phyloP scores from a whole-genome alignment of 345 rosid genomes.

The Sonneratia caseolaris region DNA sequence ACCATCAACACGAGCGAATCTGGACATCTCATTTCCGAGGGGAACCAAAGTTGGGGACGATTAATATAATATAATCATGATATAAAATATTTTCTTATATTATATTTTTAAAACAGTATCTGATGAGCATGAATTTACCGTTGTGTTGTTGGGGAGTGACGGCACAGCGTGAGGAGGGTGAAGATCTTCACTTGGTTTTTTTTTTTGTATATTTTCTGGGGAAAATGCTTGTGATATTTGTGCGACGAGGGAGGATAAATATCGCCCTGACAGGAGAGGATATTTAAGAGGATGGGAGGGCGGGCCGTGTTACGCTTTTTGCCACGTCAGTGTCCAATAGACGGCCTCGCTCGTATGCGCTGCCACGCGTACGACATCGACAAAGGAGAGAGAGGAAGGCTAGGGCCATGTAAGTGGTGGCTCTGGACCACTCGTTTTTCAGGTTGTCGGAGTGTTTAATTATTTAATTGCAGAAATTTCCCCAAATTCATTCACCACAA shows the following conservation, averaged over 20 bases:
- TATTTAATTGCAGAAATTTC: background rate
- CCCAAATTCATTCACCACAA: background rate
- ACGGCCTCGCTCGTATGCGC: background rate
- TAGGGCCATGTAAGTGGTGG: too few species aligned
- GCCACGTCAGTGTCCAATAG: constrained; percentile 4
- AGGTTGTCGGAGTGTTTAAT: background rate
- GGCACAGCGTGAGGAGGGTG: background rate
- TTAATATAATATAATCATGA: too few species aligned
- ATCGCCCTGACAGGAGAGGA: background rate
- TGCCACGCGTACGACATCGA: constrained; percentile 4
- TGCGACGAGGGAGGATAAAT: background rate
- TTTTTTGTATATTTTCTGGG: too few species aligned
- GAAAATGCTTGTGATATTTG: background rate
- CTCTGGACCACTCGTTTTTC: constrained; percentile 3
- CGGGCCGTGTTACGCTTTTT: constrained; percentile 20
- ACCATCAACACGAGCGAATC: too few species aligned
- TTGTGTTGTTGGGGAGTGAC: too few species aligned
- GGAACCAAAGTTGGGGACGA: too few species aligned
- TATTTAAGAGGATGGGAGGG: constrained; percentile 1
- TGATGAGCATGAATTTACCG: too few species aligned
- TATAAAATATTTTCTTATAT: too few species aligned
- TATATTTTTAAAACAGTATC: too few species aligned
- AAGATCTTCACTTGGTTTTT: too few species aligned
- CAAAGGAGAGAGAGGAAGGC: background rate
- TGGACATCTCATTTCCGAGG: too few species aligned